A percentile compares a stretch with the other conserved stretches of the same genome.
Conservation (phyloP, 2,329 filamentous ascomycete genomes). For the Colletotrichum sp. region DNA sequence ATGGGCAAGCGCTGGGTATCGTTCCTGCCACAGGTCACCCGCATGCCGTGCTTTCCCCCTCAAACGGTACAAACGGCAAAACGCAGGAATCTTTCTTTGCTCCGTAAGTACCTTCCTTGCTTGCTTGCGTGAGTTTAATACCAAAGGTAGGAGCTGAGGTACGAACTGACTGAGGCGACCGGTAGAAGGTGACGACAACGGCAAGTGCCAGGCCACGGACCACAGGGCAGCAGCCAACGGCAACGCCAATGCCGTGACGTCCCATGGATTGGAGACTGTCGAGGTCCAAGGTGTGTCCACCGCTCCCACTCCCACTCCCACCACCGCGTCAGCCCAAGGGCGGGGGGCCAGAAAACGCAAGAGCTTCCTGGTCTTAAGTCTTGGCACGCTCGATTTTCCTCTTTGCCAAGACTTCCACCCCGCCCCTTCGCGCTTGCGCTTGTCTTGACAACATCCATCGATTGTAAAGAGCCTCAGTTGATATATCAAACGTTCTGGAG, state of each 20-base stretch:
- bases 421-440: slow-evolving; percentile 21
- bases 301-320: slow-evolving; percentile 7
- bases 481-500: background rate
- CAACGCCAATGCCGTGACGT: slow-evolving; percentile 3
- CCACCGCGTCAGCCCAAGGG: slow-evolving; percentile 20
- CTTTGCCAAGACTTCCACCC: slow-evolving; percentile 23
- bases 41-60: background rate
- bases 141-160: background rate
- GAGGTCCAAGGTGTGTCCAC: background rate
- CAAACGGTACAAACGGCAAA: background rate
- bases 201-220: background rate
- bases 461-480: slow-evolving; percentile 12
- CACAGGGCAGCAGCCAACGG: background rate
- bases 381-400: slow-evolving; percentile 19
- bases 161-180: background rate
- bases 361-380: slow-evolving; percentile 20
- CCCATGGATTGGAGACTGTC: background rate
- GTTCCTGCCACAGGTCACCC: background rate
- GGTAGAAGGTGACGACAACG: background rate
- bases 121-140: background rate
- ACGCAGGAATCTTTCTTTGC: background rate
- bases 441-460: slow-evolving; percentile 23
- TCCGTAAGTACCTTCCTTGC: background rate
- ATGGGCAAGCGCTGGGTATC: background rate
- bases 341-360: slow-evolving; percentile 12